Evolutionary conservation across 495 filamentous ascomycete genomes (phyloP), one percentile per base, ranked within the genome.

Genomic region (Penicillium lividum): DNA sequence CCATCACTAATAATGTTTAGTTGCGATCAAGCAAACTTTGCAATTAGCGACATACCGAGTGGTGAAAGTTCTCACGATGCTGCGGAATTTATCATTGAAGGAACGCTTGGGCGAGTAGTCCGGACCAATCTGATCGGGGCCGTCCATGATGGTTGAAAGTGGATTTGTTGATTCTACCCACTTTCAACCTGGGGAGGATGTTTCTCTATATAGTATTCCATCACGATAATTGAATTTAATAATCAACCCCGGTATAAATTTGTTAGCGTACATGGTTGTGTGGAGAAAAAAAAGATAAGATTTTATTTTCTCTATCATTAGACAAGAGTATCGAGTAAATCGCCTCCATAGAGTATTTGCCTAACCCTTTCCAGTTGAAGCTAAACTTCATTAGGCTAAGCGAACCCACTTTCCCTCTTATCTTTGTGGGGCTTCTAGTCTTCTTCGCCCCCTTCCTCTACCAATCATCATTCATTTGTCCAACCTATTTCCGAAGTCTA

Each of bases 1-100:
- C 92, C 92, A 1, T 92, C 85, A 53, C 78, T 86, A 25, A 49
- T 11, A n/a, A 13, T n/a, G 22, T 77, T 79, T 42, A 73, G 60
- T 59, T 80, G 53, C 47, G 45, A 59, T 58, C 13, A 11, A 10
- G 9, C 7, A 15, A n/a, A 18, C 8, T 27, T 43, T 7, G 18
- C 11, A 11, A 42, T 29, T 7, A 10, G 10, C 9, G 13, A 27
- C 74, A 27, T 76, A 83, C 79, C 68, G 79, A 18, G 82, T 84
- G 0, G 77, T 79, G 48, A 83, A 77, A 27, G 74, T 63, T 56
- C 68, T 76, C 18, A 77, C 64, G 28, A 79, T 7, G 27, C 69
- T 56, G 36, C 75, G 70, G 15, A 66, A 34, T 40, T 66, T 71
- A 51, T 80, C 79, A 10, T 63, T 46, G 31, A 77, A 61, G 4